Percentiles rank a stretch among this genome's conserved stretches.
Conservation (phyloP, 2,329 filamentous ascomycete species). For the Alternaria conjuncta region DNA sequence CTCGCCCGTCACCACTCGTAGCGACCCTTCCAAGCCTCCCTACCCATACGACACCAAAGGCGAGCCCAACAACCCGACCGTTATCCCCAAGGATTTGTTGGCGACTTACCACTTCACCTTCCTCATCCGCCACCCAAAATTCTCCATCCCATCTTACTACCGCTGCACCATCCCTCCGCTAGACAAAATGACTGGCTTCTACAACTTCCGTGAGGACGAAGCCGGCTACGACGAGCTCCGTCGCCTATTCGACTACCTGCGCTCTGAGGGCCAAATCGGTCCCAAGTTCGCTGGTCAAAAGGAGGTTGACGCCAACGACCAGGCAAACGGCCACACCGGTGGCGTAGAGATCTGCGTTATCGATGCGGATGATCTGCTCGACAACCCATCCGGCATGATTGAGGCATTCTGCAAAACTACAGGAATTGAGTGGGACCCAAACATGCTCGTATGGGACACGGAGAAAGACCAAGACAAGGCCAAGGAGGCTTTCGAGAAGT, state of each 20-base stretch:
- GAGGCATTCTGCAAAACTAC: constrained; percentile 81
- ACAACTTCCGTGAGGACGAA: constrained; percentile 84
- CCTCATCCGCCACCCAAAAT: constrained; percentile 93
- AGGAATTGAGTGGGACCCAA: constrained; percentile 74
- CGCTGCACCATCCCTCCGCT: constrained; percentile 92
- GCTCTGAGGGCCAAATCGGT: constrained; percentile 72
- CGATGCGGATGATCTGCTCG: constrained; percentile 92
- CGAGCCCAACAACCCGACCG: constrained; percentile 81
- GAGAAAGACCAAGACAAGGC: constrained; percentile 74
- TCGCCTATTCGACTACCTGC: constrained; percentile 84
- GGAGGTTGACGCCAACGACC: constrained; percentile 42
- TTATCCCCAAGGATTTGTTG: constrained; percentile 76
- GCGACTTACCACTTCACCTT: constrained; percentile 92
- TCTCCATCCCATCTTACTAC: constrained; percentile 91
- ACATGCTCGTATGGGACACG: constrained; percentile 86
- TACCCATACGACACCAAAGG: constrained; percentile 65
- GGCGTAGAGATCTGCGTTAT: constrained; percentile 78
- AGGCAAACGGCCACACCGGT: constrained; percentile 40
- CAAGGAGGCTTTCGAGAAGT: constrained; percentile 85
- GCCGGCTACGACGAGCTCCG: constrained; percentile 91
- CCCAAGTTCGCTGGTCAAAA: constrained; percentile 64
- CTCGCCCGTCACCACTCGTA: constrained; percentile 41
- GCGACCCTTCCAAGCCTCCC: constrained; percentile 47
- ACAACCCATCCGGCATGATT: constrained; percentile 78
- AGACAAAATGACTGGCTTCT: constrained; percentile 80